Percentiles rank a stretch among this genome's conserved stretches.
Conservation (phyloP, 2,329 filamentous ascomycete species). For the Colletotrichum sp. region DNA sequence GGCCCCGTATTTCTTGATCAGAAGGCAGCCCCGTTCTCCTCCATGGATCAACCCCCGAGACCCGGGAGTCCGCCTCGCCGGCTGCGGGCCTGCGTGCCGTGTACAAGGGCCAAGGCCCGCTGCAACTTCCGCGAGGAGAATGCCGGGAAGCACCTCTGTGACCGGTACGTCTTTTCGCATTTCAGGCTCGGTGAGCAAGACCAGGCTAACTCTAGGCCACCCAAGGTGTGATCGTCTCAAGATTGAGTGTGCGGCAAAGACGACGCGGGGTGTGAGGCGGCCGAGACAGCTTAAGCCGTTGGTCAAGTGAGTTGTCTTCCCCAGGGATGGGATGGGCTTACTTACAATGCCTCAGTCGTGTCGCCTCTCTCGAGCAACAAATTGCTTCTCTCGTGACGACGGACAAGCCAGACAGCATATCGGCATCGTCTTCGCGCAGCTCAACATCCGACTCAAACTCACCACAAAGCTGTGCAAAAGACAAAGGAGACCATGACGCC, state of each 20-base stretch:
- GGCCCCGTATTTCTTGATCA: not conserved
- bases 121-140: conserved; percentile 20
- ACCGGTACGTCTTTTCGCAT: not conserved
- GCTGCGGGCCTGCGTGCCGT: conserved; percentile 21
- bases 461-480: not conserved
- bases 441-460: not conserved
- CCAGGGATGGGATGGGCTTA: not conserved
- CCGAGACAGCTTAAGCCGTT: conserved; percentile 31
- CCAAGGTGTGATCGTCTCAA: conserved; percentile 28
- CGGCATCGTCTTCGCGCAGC: not conserved
- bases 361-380: conserved; percentile 27
- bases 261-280: conserved; percentile 31
- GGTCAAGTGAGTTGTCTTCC: conserved; percentile 24
- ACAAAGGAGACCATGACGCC: not conserved
- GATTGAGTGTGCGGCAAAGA: conserved; percentile 31
- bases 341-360: conserved; percentile 18
- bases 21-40: not conserved
- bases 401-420: not conserved
- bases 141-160: conserved; percentile 10
- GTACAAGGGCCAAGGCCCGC: conserved; percentile 21
- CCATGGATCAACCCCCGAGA: conserved; percentile 15
- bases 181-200: not conserved
- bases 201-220: not conserved
- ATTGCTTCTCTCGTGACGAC: conserved; percentile 18
- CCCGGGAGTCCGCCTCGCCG: conserved; percentile 20